A percentile compares a stretch with the other conserved stretches of the same genome.
Evolutionary conservation across 371 early-diverging fungal species (phyloP).

Genomic region (Coemansia sp.): DNA sequence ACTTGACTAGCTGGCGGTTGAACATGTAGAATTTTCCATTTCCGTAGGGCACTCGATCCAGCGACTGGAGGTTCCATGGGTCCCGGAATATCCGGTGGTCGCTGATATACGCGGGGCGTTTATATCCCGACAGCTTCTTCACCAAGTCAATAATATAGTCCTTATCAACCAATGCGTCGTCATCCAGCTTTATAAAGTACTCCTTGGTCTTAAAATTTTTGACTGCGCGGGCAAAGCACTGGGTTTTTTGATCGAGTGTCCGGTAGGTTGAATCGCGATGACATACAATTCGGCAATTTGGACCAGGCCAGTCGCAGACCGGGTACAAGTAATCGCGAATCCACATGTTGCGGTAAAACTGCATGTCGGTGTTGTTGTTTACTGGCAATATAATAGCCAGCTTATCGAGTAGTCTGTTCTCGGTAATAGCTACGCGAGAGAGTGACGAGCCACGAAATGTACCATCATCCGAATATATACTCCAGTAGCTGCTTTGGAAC

Average conservation of each 20-base stretch:
- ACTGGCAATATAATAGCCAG: slow-evolving; percentile 23
- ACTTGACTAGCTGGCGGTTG: slow-evolving; percentile 24
- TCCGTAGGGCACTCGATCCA: slow-evolving; percentile 17
- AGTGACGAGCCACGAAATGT: too few species aligned
- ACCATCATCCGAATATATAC: too few species aligned
- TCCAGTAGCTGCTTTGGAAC: too few species aligned
- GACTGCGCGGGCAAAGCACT: slow-evolving; percentile 12
- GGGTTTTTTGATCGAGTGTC: slow-evolving; percentile 20
- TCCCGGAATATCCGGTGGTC: slow-evolving; percentile 16
- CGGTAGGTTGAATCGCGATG: slow-evolving; percentile 9
- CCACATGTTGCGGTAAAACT: slow-evolving; percentile 27
- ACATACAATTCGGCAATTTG: slow-evolving; percentile 13
- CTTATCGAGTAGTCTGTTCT: too few species aligned
- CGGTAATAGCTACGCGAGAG: too few species aligned
- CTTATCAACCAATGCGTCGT: slow-evolving; percentile 19
- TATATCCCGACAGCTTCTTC: slow-evolving; percentile 4
- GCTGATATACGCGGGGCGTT: slow-evolving; percentile 20
- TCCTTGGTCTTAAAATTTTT: slow-evolving; percentile 6
- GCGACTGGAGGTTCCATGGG: not conserved
- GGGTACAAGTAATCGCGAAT: slow-evolving; percentile 15
- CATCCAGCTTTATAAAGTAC: slow-evolving; percentile 31
- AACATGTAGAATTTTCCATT: slow-evolving; percentile 43
- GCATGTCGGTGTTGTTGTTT: slow-evolving; percentile 21
- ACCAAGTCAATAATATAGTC: slow-evolving; percentile 12
- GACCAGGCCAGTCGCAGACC: slow-evolving; percentile 26